phyloP scores from a whole-genome alignment of 176 grass and related monocot genomes.

The Avena insularis region DNA sequence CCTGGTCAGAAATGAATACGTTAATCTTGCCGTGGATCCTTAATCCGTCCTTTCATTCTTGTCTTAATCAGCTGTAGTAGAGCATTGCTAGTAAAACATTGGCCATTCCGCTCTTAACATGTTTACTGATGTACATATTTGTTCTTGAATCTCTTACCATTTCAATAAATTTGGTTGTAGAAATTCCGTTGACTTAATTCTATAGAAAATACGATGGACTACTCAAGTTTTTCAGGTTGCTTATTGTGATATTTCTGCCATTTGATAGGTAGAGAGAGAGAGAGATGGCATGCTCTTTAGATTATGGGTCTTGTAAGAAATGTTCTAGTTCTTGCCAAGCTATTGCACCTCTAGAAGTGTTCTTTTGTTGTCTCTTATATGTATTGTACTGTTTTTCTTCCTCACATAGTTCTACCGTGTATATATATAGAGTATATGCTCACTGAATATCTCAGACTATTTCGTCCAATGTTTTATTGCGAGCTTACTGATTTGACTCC shows the following conservation, averaged over 20 bases:
- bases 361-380: not conserved
- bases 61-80: not conserved
- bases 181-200: not conserved
- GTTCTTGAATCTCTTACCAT: not conserved
- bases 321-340: constrained; percentile 7
- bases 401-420: constrained; percentile 24
- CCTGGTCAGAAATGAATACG: not conserved
- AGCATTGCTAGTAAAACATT: constrained; percentile 3
- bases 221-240: constrained; percentile 25
- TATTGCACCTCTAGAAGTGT: constrained; percentile 7
- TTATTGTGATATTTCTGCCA: constrained; percentile 6
- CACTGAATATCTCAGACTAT: not conserved
- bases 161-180: constrained; percentile 16
- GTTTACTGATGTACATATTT: not conserved
- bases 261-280: constrained; percentile 4
- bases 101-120: not conserved
- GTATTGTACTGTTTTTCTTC: constrained; percentile 4
- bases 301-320: not conserved
- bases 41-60: not conserved
- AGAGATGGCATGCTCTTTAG: not conserved
- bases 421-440: constrained; percentile 20
- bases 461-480: constrained; percentile 1
- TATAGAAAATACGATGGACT: not conserved
- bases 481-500: not conserved
- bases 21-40: constrained; percentile 2